Percentiles rank a stretch among this genome's conserved stretches.
Evolutionary conservation across 352 stramenopile species (phyloP).

Genomic region (Phytopythium vexans): DNA sequence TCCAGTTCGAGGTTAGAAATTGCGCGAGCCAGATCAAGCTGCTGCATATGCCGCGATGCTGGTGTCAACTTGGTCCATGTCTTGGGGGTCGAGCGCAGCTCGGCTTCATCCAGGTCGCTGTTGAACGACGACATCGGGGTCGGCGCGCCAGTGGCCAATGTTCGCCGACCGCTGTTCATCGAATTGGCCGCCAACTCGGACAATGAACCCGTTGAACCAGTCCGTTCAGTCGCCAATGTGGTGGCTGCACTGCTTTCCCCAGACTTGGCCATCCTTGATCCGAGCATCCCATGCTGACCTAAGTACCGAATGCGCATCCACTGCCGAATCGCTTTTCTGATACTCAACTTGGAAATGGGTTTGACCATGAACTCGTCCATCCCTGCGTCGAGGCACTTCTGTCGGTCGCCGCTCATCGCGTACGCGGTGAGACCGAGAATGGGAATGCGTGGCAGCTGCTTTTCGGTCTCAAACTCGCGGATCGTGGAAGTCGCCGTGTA

Average conservation of each 20-base stretch:
- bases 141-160: not conserved
- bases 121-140: constrained; percentile 14
- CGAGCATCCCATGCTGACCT: too few species aligned
- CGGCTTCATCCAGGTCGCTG: constrained; percentile 22
- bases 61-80: constrained; percentile 26
- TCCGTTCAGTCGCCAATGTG: not conserved
- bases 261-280: constrained; percentile 21
- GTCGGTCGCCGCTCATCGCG: constrained; percentile 68
- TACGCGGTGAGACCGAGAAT: constrained; percentile 67
- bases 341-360: constrained; percentile 63
- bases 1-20: constrained; percentile 81
- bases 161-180: too few species aligned
- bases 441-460: constrained; percentile 60
- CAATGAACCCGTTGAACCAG: too few species aligned
- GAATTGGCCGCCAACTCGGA: too few species aligned
- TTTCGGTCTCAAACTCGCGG: constrained; percentile 56
- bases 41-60: constrained; percentile 73
- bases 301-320: constrained; percentile 67
- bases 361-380: constrained; percentile 86
- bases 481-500: constrained; percentile 66
- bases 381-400: constrained; percentile 61
- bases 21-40: constrained; percentile 69
- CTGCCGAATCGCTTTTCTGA: constrained; percentile 59
- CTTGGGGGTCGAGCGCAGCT: constrained; percentile 11
- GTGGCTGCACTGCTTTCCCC: constrained; percentile 1